phyloP scores from a whole-genome alignment of 192 early-diverging fungal genomes.

The Gigaspora rosea region DNA sequence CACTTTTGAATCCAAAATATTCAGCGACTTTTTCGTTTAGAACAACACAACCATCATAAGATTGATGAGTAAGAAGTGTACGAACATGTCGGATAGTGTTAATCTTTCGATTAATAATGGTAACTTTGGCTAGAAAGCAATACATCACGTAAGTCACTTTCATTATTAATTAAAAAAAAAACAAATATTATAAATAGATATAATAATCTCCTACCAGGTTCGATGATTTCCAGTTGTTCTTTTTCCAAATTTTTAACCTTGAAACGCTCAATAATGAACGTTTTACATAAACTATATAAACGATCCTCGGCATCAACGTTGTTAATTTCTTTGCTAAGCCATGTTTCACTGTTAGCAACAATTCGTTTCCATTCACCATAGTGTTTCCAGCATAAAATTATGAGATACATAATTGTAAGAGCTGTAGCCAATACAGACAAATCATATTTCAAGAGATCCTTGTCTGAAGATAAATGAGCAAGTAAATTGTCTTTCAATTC shows the following conservation, averaged over 20 bases:
- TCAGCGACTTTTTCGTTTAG: no score
- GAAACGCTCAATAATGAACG: conserved; percentile 9
- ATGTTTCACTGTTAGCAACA: conserved; percentile 5
- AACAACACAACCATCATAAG: no score
- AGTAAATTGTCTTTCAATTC: not conserved
- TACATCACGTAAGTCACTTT: no score
- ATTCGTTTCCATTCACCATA: conserved; percentile 10
- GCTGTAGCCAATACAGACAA: conserved; percentile 6
- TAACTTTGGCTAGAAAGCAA: no score
- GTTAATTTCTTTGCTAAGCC: conserved; percentile 14
- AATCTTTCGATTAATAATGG: no score
- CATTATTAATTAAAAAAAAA: no score
- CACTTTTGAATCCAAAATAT: no score
- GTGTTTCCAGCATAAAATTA: conserved; percentile 22
- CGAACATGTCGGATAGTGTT: no score
- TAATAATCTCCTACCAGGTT: no score
- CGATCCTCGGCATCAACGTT: conserved; percentile 16
- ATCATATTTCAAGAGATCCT: not conserved
- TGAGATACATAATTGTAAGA: conserved; percentile 6
- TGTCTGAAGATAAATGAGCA: not conserved
- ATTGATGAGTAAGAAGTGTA: no score
- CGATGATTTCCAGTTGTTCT: not conserved
- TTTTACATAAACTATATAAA: conserved; percentile 20
- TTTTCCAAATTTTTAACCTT: not conserved
- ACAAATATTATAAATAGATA: no score